Evolutionary conservation across 192 early-diverging fungal species (phyloP).

Genomic region (Mortierella alpina): DNA sequence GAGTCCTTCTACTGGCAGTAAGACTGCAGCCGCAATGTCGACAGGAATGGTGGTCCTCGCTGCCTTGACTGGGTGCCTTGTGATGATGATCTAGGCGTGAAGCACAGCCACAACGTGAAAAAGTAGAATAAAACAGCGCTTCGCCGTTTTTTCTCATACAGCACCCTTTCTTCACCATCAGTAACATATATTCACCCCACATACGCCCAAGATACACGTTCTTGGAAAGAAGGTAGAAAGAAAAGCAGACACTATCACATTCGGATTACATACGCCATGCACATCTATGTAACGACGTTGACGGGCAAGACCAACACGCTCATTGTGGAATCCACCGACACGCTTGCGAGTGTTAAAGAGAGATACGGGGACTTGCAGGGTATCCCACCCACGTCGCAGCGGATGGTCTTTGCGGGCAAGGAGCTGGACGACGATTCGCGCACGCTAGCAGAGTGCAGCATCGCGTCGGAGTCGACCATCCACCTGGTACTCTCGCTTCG

Average conservation of each 20-base stretch:
- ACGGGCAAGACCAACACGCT: constrained; percentile 47
- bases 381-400: constrained; percentile 13
- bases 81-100: constrained; percentile 12
- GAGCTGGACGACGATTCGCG: neutral
- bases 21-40: neutral
- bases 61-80: constrained; percentile 17
- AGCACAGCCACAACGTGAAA: no score
- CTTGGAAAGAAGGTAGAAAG: neutral
- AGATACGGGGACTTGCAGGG: constrained; percentile 47
- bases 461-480: no score
- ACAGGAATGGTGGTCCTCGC: constrained; percentile 20
- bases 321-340: constrained; percentile 30
- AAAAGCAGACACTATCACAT: neutral
- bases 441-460: neutral
- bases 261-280: constrained; percentile 13
- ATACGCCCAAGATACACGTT: neutral
- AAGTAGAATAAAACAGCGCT: no score
- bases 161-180: no score
- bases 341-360: constrained; percentile 53
- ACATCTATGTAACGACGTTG: constrained; percentile 46
- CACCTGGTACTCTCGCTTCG: no score
- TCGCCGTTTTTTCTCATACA: no score
- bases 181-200: neutral
- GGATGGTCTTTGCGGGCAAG: neutral
- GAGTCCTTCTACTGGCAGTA: constrained; percentile 11